These are phyloP conservation scores for Lentinula raphanica DNA, from an alignment of 768 basidiomycete species.

Conservation along the genomic window DNA sequence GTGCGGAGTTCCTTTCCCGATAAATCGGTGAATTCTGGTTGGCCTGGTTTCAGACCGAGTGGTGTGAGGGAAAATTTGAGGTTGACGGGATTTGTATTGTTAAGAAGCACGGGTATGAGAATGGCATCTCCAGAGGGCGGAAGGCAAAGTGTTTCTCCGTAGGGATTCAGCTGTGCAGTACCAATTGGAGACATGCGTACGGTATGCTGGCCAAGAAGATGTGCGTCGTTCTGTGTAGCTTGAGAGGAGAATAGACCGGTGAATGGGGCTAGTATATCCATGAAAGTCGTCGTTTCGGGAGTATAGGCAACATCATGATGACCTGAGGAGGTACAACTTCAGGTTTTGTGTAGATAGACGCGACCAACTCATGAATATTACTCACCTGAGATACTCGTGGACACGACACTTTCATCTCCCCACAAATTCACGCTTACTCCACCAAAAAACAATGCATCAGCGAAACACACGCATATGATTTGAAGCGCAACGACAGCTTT, in stretches of 20 bases:
- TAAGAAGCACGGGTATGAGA: slow-evolving; percentile 80
- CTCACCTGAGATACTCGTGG: slow-evolving; percentile 24
- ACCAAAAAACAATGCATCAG: slow-evolving; percentile 70
- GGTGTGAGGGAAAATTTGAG: slow-evolving; percentile 73
- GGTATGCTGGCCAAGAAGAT: slow-evolving; percentile 82
- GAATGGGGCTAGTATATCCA: slow-evolving; percentile 43
- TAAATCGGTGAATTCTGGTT: slow-evolving; percentile 51
- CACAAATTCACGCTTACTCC: slow-evolving; percentile 57
- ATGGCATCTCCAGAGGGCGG: slow-evolving; percentile 46
- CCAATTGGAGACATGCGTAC: slow-evolving; percentile 91
- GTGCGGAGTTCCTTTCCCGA: slow-evolving; percentile 59
- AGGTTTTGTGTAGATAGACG: background rate
- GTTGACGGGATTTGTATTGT: slow-evolving; percentile 76
- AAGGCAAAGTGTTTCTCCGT: slow-evolving; percentile 69
- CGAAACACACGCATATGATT: slow-evolving; percentile 52
- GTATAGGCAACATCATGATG: slow-evolving; percentile 34
- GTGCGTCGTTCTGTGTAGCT: slow-evolving; percentile 41
- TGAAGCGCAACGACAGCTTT: slow-evolving; percentile 60
- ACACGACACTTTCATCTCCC: slow-evolving; percentile 16
- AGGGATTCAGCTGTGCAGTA: slow-evolving; percentile 85
- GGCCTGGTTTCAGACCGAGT: slow-evolving; percentile 41
- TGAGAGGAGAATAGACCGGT: slow-evolving; percentile 41
- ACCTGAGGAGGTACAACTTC: slow-evolving; percentile 16
- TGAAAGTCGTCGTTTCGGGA: slow-evolving; percentile 41
- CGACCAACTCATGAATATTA: slow-evolving; percentile 11